Evolutionary conservation across 768 basidiomycete genomes (phyloP).

Genomic region (Tylopilus plumbeoviolaceoides): DNA sequence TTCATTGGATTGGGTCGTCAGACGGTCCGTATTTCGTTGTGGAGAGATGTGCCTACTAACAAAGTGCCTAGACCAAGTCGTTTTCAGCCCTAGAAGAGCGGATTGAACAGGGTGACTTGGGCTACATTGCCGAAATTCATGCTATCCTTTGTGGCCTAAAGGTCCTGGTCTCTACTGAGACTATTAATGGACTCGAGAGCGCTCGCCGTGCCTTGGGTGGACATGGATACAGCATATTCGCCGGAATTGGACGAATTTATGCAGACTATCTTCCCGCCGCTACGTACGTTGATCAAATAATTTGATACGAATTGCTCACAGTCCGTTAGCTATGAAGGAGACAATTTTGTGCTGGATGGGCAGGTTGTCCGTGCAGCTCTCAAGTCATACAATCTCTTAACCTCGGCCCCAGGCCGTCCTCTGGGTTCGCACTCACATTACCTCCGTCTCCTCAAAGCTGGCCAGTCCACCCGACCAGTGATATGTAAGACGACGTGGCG

Average conservation of each 20-base stretch:
- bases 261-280: slow-evolving; percentile 61
- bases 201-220: slow-evolving; percentile 72
- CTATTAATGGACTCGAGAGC: slow-evolving; percentile 56
- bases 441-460: slow-evolving; percentile 46
- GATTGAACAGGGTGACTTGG: slow-evolving; percentile 53
- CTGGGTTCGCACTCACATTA: slow-evolving; percentile 34
- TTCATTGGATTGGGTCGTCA: slow-evolving; percentile 61
- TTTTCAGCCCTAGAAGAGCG: slow-evolving; percentile 48
- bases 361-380: slow-evolving; percentile 72
- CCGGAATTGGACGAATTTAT: slow-evolving; percentile 62
- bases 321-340: slow-evolving; percentile 60
- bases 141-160: slow-evolving; percentile 69
- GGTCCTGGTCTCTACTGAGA: slow-evolving; percentile 48
- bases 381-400: slow-evolving; percentile 52
- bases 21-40: slow-evolving; percentile 39
- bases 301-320: neutral
- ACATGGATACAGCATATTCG: slow-evolving; percentile 69
- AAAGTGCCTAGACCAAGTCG: slow-evolving; percentile 36
- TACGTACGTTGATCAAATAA: slow-evolving; percentile 42
- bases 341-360: slow-evolving; percentile 72
- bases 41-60: neutral
- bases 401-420: slow-evolving; percentile 13
- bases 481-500: slow-evolving; percentile 32
- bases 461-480: slow-evolving; percentile 16
- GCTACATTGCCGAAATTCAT: slow-evolving; percentile 68